These are phyloP conservation scores for Pleodorina starrii DNA, from an alignment of 139 green algal species.

Conservation along the genomic window DNA sequence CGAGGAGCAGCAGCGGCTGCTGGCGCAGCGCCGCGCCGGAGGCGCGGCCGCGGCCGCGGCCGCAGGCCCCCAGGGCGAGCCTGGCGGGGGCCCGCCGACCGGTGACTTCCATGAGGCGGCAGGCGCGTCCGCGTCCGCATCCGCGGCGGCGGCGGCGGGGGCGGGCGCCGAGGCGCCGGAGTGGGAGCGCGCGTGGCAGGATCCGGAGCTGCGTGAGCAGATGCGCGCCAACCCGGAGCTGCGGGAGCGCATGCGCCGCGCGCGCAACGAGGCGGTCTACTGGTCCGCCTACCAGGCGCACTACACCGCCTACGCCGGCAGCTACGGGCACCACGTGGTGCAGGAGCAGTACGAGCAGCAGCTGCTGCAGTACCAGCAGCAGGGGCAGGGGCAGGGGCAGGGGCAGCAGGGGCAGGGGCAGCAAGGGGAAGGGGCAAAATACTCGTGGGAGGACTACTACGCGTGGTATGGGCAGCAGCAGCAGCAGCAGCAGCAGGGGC, in stretches of 20 bases:
- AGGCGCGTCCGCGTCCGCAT: too few species aligned
- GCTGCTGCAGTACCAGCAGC: neutral
- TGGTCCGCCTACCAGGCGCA: constrained; percentile 20
- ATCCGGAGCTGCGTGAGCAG: constrained; percentile 12
- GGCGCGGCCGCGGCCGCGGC: neutral
- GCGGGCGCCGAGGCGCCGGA: neutral
- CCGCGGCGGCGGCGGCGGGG: neutral
- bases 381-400: neutral
- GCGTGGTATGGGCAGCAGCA: constrained; percentile 24
- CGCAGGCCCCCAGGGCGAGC: neutral
- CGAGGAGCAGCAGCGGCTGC: constrained; percentile 14
- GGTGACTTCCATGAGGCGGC: neutral
- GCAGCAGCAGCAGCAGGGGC: neutral
- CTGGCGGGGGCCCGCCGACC: neutral
- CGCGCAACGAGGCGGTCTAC: constrained; percentile 13
- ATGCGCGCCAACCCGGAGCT: neutral
- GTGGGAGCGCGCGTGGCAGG: constrained; percentile 8
- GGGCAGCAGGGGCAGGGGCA: constrained; percentile 3
- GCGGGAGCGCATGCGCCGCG: neutral
- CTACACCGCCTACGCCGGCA: constrained; percentile 15
- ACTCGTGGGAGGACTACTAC: neutral
- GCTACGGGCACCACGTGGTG: constrained; percentile 15
- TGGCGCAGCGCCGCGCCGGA: neutral
- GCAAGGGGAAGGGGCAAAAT: neutral
- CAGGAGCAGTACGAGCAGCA: neutral